Base-by-base conservation (phyloP, 495 filamentous ascomycete species). In the Hypoxylon lienhwacheense region DNA sequence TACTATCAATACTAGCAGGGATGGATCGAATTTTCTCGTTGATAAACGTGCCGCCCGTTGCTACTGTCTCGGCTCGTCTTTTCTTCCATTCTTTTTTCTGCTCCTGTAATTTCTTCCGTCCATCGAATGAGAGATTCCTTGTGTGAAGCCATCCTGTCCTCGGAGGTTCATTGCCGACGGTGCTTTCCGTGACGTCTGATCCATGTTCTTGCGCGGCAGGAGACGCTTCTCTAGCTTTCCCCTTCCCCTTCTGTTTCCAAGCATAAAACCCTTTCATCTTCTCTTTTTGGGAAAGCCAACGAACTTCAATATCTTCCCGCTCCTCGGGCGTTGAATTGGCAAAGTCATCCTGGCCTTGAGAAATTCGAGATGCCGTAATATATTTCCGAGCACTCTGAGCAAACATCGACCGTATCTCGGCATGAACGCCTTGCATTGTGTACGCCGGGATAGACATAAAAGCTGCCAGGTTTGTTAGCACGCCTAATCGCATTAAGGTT, bases 381-480 rank as follows among this genome's bases (percentile, higher is more conserved):
- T 90, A 88, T 50, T 84, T 87, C 10, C 83, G 71, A 33, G 83
- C 81, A 47, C 78, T 84, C 19, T 76, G 75, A 12, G 83, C 79
- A 50, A 88, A 79, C 20, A 78, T 61, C 21, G 80, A 85, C 24
- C 84, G 79, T 15, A 91, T 73, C 58, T 89, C 84, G 35, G 86
- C 85, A 67, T 89, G 85, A 2, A 92, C 72, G 1, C 90, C 90
- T 48, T 85, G 81, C 72, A 89, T 81, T 3, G 86, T 79, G 55
- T 90, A 91, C 4, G 85, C 87, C 0, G 84, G 84, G 10, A 91
- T 62, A 0, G 81, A 79, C 77, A 81, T 89, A 10, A 88, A 44
- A 0, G 72, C 69, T 77, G 52, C 29, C 10, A 17, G 12, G 8
- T 5, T 29, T 42, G 40, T 61, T 25, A 70, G 59, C 20, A 26